Percentiles rank a stretch among this genome's conserved stretches.
Conservation (phyloP, 2,329 filamentous ascomycete species). For the Tolypocladium tundrense region DNA sequence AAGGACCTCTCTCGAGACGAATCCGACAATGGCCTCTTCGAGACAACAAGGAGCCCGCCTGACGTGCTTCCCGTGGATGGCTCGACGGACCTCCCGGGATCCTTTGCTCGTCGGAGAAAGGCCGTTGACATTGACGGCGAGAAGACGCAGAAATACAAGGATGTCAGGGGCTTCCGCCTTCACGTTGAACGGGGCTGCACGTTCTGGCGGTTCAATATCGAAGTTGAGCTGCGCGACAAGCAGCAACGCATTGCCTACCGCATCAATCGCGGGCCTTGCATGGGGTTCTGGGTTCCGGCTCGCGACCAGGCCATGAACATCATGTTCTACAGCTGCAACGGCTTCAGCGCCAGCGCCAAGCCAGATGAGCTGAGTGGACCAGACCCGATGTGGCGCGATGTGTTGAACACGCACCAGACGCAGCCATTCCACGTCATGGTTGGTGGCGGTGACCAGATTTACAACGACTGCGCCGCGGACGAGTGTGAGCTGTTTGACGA, state of each 20-base stretch:
- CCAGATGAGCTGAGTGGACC: conserved; percentile 77
- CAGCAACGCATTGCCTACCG: conserved; percentile 89
- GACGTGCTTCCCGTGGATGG: conserved; percentile 33
- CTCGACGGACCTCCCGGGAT: conserved; percentile 37
- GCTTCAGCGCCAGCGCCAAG: conserved; percentile 75
- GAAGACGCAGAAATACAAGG: conserved; percentile 67
- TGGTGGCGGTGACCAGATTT: conserved; percentile 93
- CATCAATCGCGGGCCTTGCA: conserved; percentile 82
- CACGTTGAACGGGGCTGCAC: conserved; percentile 81
- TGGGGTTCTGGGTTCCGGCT: conserved; percentile 90
- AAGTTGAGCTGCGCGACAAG: conserved; percentile 68
- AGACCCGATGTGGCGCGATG: conserved; percentile 93
- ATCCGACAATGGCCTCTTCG: conserved; percentile 74
- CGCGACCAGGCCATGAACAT: conserved; percentile 86
- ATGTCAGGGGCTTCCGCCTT: conserved; percentile 71
- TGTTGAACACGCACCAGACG: conserved; percentile 83
- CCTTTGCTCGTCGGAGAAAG: conserved; percentile 42
- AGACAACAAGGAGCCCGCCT: conserved; percentile 47
- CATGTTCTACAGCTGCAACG: conserved; percentile 98
- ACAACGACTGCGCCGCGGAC: conserved; percentile 76
- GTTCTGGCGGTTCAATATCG: conserved; percentile 95
- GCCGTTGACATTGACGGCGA: conserved; percentile 62
- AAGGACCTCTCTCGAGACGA: conserved; percentile 72
- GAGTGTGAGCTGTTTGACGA: conserved; percentile 68
- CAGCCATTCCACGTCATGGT: conserved; percentile 97